These are phyloP conservation scores for Erythrophleum fordii DNA, from an alignment of 306 rosid genomes.

Conservation along the genomic window DNA sequence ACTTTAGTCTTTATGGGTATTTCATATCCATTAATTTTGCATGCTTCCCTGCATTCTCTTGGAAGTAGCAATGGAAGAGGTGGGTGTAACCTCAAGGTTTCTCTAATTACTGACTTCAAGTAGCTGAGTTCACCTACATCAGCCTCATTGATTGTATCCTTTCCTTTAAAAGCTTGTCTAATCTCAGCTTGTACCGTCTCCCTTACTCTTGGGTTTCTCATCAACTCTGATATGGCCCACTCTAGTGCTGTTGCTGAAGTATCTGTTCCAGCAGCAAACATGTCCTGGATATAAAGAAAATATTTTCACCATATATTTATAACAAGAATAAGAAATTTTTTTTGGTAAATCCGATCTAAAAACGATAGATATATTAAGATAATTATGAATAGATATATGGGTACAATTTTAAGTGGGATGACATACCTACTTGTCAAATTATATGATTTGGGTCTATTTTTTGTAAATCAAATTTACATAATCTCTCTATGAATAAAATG, in stretches of 20 bases:
- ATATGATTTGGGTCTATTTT: too few relatives aligned
- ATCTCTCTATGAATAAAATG: too few relatives aligned
- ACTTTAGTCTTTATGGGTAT: slow-evolving; percentile 36
- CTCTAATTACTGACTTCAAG: slow-evolving; percentile 39
- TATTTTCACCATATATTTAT: too few relatives aligned
- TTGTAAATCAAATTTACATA: too few relatives aligned
- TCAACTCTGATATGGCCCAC: slow-evolving; percentile 43
- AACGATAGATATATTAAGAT: too few relatives aligned
- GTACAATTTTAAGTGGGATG: too few relatives aligned
- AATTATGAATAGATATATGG: too few relatives aligned
- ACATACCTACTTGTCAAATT: too few relatives aligned
- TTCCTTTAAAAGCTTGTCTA: slow-evolving; percentile 8
- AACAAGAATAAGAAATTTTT: too few relatives aligned
- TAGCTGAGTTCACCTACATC: slow-evolving; percentile 22
- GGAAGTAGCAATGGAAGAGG: slow-evolving; percentile 40
- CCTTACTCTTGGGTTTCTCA: slow-evolving; percentile 39
- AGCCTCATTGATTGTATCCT: slow-evolving; percentile 2
- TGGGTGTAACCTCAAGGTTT: slow-evolving; percentile 45
- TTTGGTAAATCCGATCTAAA: too few relatives aligned
- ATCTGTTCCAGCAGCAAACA: slow-evolving; percentile 42
- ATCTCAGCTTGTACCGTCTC: slow-evolving; percentile 40
- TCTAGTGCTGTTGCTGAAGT: slow-evolving; percentile 28
- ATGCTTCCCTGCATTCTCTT: slow-evolving; percentile 34
- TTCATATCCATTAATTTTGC: slow-evolving; percentile 33
- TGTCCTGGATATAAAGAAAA: slow-evolving; percentile 28